Evolutionary conservation across 2,329 filamentous ascomycete genomes (phyloP), one percentile per base, ranked within the genome.

Genomic region (Monilinia laxa): DNA sequence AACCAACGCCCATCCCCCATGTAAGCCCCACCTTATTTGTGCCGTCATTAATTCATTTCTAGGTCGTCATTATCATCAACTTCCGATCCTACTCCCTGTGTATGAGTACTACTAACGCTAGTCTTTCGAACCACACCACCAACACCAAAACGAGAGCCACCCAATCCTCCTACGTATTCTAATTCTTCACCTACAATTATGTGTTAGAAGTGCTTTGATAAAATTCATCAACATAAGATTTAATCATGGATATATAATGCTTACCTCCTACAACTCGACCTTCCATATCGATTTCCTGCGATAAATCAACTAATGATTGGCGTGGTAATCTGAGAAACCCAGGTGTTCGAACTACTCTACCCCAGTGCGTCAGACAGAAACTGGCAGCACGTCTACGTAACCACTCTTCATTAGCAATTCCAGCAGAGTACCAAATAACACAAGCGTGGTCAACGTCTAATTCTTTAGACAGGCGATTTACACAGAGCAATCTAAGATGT

Each of bases 311-410:
- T 67, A 99, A 83, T 28, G 92, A 91, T 63, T 85, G 82, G 65
- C 91, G 89, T 66, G 90, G 92, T 47, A 99, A 82, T 60, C 86
- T 88, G 68, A 93, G 84, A 81, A 98, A 99, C 0, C 91, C 93
- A 45, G 89, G 85, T 0, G 93, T 97, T 23, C 95, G 88, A 28
- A 98, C 95, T 38, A 99, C 87, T 57, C 95, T 88, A 64, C 95
- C 95, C 93, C 95, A 99, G 77, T 98, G 92, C 51, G 90, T 90
- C 78, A 99, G 86, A 76, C 93, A 97, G 78, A 96, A 98, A 57
- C 83, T 84, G 0, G 93, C 93, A 0, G 95, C 92, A 64, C 94
- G 89, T 73, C 91, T 91, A 77, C 93, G 91, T 51, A 99, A 84
- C 93, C 93, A 97, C 64, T 96, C 92, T 78, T 99, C 95, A 72